A percentile compares a stretch with the other conserved stretches of the same genome.
Evolutionary conservation across 495 filamentous ascomycete genomes (phyloP).

Genomic region (Clavariopsis aquatica): DNA sequence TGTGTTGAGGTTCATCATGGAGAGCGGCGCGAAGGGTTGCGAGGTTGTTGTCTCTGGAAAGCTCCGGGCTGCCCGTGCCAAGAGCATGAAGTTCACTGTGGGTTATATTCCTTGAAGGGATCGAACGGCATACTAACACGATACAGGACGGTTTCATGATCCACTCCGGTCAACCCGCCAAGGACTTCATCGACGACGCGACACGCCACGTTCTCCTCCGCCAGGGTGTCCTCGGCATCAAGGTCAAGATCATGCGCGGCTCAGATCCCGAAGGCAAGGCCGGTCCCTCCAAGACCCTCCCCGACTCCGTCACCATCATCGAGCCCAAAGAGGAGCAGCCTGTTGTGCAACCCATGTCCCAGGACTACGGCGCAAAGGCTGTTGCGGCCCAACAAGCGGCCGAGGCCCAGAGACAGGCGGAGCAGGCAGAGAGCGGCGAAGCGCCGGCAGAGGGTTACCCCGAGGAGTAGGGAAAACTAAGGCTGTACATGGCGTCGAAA

Average conservation of each 20-base stretch:
- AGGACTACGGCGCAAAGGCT: slow-evolving; percentile 98
- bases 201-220: slow-evolving; percentile 98
- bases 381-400: slow-evolving; percentile 80
- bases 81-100: slow-evolving; percentile 99
- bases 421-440: slow-evolving; percentile 55
- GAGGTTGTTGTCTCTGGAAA: slow-evolving; percentile 99
- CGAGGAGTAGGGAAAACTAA: slow-evolving; percentile 25
- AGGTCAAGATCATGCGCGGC: slow-evolving; percentile 99
- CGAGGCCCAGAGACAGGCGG: slow-evolving; percentile 67
- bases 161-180: slow-evolving; percentile 98
- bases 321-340: slow-evolving; percentile 99
- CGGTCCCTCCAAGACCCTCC: slow-evolving; percentile 92
- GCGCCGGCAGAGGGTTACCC: slow-evolving; percentile 24
- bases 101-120: slow-evolving; percentile 38
- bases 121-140: slow-evolving; percentile 15
- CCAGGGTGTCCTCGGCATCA: slow-evolving; percentile 99
- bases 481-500: background rate
- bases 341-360: slow-evolving; percentile 88
- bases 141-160: slow-evolving; percentile 98
- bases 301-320: slow-evolving; percentile 97
- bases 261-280: slow-evolving; percentile 99
- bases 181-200: slow-evolving; percentile 98
- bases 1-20: slow-evolving; percentile 99
- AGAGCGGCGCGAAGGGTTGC: slow-evolving; percentile 97
- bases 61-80: slow-evolving; percentile 96